Percentiles rank a stretch among this genome's conserved stretches.
Conservation (phyloP, 2,329 filamentous ascomycete genomes). For the Epichloe sibirici region DNA sequence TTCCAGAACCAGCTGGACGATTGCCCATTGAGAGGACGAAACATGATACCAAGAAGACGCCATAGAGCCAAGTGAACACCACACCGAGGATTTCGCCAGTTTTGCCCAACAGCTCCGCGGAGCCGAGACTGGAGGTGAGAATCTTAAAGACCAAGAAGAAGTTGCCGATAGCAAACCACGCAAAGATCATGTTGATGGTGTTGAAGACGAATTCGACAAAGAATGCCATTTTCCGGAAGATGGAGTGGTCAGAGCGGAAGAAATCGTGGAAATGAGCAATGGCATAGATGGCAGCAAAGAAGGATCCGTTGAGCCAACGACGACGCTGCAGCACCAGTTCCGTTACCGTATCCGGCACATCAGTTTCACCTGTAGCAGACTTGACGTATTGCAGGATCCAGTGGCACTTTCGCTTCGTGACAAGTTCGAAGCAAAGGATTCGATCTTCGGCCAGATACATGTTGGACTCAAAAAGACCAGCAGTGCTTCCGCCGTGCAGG, state of each 20-base stretch:
- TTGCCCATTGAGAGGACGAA: constrained; percentile 94
- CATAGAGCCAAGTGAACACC: constrained; percentile 92
- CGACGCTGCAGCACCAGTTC: constrained; percentile 92
- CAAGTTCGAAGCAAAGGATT: constrained; percentile 96
- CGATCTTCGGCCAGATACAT: constrained; percentile 99
- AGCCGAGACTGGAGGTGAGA: constrained; percentile 73
- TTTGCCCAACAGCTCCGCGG: constrained; percentile 55
- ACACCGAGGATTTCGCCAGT: constrained; percentile 73
- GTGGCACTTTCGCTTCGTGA: constrained; percentile 91
- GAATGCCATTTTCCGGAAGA: constrained; percentile 79
- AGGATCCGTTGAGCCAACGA: constrained; percentile 95
- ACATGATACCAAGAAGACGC: constrained; percentile 81
- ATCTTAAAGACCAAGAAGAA: constrained; percentile 99
- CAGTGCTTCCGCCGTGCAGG: constrained; percentile 81
- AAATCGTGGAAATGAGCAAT: constrained; percentile 94
- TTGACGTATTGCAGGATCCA: constrained; percentile 99
- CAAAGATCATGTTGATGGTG: constrained; percentile 92
- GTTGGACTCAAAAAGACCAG: constrained; percentile 95
- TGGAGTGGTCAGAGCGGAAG: constrained; percentile 82
- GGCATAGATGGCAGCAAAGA: constrained; percentile 94
- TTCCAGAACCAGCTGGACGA: constrained; percentile 84
- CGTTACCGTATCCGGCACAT: constrained; percentile 87
- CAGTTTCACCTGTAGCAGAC: constrained; percentile 89
- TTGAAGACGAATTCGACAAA: constrained; percentile 91
- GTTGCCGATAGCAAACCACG: constrained; percentile 97